Evolutionary conservation across 2,329 filamentous ascomycete genomes (phyloP).

Genomic region (Fusarium sterilihyphosum): DNA sequence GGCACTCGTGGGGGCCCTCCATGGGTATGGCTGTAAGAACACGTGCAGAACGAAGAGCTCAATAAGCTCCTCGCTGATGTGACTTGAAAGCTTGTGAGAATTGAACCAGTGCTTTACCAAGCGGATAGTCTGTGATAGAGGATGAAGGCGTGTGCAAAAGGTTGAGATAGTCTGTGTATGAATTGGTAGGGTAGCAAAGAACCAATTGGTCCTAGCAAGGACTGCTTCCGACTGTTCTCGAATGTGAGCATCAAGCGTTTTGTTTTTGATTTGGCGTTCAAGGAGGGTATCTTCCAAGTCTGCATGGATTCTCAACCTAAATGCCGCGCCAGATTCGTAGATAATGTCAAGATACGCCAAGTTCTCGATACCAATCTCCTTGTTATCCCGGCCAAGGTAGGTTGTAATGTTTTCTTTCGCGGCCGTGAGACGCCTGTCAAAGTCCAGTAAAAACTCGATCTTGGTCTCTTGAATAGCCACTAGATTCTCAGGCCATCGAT

Average conservation of each 20-base stretch:
- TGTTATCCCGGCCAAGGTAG: slow-evolving; percentile 84
- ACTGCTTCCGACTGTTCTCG: slow-evolving; percentile 76
- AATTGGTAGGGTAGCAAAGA: slow-evolving; percentile 76
- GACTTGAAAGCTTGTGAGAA: slow-evolving; percentile 79
- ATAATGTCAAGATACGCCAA: slow-evolving; percentile 84
- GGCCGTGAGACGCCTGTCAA: slow-evolving; percentile 75
- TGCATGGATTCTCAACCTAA: slow-evolving; percentile 88
- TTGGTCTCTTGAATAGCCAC: slow-evolving; percentile 93
- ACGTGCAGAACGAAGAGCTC: slow-evolving; percentile 82
- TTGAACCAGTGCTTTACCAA: slow-evolving; percentile 91
- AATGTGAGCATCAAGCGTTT: slow-evolving; percentile 69
- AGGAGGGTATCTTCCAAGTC: slow-evolving; percentile 86
- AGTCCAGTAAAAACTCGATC: slow-evolving; percentile 84
- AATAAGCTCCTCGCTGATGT: slow-evolving; percentile 82
- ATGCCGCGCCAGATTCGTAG: slow-evolving; percentile 76
- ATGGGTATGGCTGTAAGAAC: slow-evolving; percentile 86
- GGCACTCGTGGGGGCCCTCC: slow-evolving; percentile 78
- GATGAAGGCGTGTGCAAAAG: slow-evolving; percentile 80
- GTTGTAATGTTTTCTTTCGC: slow-evolving; percentile 69
- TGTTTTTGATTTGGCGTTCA: slow-evolving; percentile 81
- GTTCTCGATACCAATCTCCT: slow-evolving; percentile 74
- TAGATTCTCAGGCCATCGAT: slow-evolving; percentile 92
- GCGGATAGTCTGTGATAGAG: slow-evolving; percentile 84
- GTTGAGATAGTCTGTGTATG: slow-evolving; percentile 85
- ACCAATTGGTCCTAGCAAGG: slow-evolving; percentile 75